Evolutionary conservation across 176 grass and related monocot species (phyloP), one percentile per base, ranked within the genome.

Genomic region (Aegilops tauschii): DNA sequence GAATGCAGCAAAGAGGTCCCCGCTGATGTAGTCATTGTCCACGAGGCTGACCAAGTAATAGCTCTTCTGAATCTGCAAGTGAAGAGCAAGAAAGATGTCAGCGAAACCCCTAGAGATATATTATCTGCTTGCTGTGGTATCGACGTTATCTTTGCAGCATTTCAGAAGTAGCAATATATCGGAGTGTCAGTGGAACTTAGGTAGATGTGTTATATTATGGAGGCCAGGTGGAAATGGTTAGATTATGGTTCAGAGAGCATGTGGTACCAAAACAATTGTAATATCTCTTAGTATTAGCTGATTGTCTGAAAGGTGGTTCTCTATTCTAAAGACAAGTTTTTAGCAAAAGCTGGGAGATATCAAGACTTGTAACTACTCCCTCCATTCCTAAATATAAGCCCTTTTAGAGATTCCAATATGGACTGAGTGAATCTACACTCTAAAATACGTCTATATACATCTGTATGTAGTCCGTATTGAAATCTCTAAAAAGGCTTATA

Each of bases 1-100:
- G 86, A 94, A 97, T 69, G 66, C 86, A 35, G 90, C 90, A 84
- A 97, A 97, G 36, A 97, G 74, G 42, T 97, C 81, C 20, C 95
- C 92, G 12, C 86, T 63, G 85, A 97, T 42, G 39, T 94, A 97
- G 73, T 97, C 90, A 36, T 97, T 97, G 89, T 94, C 95, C 1
- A 97, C 95, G 10, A 97, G 88, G 70, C 95, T 94, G 34, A 97
- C 92, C 67, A 94, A 83, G 35, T 78, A 92, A 83, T 92, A 83
- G 80, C 67, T 94, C 64, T 87, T 77, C 82, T 94, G 86, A 35
- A 91, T 90, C 95, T 97, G 86, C 78, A 77, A 71, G 74, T 40
- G 63, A 85, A 50, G 49, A 88, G 20, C 56, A 14, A 17, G 4
- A 58, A 66, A 65, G 42, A 9, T 68, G 20, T 80, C 45, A 62